phyloP scores from a whole-genome alignment of 129 eudicot genomes.

The Saposhnikovia divaricata region DNA sequence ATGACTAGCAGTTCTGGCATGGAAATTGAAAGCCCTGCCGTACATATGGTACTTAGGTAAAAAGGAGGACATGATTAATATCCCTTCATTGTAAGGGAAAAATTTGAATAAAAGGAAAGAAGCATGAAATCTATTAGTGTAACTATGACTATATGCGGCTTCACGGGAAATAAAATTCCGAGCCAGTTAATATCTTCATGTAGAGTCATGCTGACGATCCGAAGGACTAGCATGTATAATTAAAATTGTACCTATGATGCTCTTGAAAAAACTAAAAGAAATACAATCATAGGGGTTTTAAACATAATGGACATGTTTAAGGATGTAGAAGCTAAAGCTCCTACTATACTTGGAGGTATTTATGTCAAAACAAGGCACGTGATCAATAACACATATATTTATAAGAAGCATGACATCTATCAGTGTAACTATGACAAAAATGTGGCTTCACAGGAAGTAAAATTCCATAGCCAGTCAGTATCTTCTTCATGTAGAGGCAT shows the following conservation, averaged over 20 bases:
- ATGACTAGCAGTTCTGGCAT: neutral
- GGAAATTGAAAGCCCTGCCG: neutral
- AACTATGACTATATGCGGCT: slow-evolving; percentile 43
- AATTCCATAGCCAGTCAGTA: slow-evolving; percentile 33
- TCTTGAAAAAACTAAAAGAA: neutral
- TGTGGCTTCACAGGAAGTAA: slow-evolving; percentile 32
- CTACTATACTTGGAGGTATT: neutral
- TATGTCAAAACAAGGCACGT: neutral
- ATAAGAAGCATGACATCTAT: slow-evolving; percentile 21
- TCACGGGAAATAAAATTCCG: slow-evolving; percentile 28
- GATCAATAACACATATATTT: no score
- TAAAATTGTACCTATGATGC: neutral
- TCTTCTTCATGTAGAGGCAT: slow-evolving; percentile 32
- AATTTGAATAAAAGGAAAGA: neutral
- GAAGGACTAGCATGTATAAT: neutral
- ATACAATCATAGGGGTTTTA: neutral
- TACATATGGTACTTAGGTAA: neutral
- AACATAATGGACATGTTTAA: neutral
- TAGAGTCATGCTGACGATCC: slow-evolving; percentile 8
- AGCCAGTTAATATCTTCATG: slow-evolving; percentile 24
- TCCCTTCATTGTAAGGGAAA: neutral
- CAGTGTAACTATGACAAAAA: slow-evolving; percentile 53
- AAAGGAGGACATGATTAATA: neutral
- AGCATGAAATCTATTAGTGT: slow-evolving; percentile 24
- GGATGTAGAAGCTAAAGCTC: neutral